Conservation (phyloP, 75 land plant genomes). For the Cunninghamia lanceolata region DNA sequence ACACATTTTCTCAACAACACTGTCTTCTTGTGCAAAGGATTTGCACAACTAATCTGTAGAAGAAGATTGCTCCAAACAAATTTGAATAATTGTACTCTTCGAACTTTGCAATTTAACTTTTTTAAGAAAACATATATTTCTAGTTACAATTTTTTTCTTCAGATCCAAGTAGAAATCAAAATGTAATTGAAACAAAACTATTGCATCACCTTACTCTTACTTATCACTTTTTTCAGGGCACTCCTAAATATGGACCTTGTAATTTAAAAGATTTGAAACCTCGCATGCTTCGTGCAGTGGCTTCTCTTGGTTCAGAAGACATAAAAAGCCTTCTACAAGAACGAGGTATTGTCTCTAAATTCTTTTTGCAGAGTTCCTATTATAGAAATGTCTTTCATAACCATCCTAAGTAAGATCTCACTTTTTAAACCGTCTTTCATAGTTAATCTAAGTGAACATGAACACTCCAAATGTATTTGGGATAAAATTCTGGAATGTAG, state of each 20-base stretch:
- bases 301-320: constrained; percentile 34
- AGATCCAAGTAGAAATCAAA: constrained; percentile 1
- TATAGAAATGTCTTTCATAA: constrained; percentile 9
- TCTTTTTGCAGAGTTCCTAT: not conserved
- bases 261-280: constrained; percentile 27
- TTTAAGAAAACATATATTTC: not conserved
- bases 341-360: constrained; percentile 20
- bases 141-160: not conserved
- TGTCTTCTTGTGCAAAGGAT: not conserved
- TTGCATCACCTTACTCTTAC: not conserved
- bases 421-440: not conserved
- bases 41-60: not conserved
- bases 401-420: not conserved
- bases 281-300: constrained; percentile 45
- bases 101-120: not conserved
- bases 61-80: not conserved
- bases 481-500: not conserved
- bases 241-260: constrained; percentile 39
- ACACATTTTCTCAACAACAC: not conserved
- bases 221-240: constrained; percentile 12
- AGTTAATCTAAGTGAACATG: not conserved
- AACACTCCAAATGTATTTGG: not conserved
- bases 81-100: not conserved
- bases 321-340: constrained; percentile 26
- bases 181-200: not conserved